These are phyloP conservation scores for Notholithocarpus densiflorus DNA, from an alignment of 306 rosid genomes.

Conservation along the genomic window DNA sequence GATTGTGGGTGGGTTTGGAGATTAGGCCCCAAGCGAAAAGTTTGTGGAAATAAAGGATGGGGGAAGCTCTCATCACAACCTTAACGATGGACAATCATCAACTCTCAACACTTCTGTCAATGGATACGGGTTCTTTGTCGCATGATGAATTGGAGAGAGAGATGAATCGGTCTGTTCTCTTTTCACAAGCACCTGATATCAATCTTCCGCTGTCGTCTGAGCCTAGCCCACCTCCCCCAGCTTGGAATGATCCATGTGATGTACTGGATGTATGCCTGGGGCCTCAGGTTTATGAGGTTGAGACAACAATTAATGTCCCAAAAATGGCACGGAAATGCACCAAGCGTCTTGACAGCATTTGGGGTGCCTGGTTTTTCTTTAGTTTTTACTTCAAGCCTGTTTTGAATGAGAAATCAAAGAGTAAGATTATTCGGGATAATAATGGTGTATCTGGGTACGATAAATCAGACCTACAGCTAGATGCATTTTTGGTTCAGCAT, in stretches of 20 bases:
- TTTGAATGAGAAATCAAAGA: conserved; percentile 47
- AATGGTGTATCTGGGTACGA: conserved; percentile 50
- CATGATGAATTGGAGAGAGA: conserved; percentile 57
- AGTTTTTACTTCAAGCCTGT: conserved; percentile 60
- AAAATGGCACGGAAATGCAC: conserved; percentile 50
- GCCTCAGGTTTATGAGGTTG: conserved; percentile 48
- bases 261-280: conserved; percentile 48
- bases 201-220: conserved; percentile 54
- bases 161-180: conserved; percentile 45
- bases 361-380: conserved; percentile 75
- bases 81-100: conserved; percentile 55
- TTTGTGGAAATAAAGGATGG: conserved; percentile 28
- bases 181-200: conserved; percentile 55
- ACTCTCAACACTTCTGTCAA: conserved; percentile 52
- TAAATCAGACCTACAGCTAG: conserved; percentile 55
- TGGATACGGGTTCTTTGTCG: conserved; percentile 53
- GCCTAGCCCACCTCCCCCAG: conserved; percentile 52
- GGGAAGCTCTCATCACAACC: conserved; percentile 50
- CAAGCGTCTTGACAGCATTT: conserved; percentile 50
- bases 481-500: conserved; percentile 65
- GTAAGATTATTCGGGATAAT: conserved; percentile 37
- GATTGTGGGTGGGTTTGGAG: conserved; percentile 6
- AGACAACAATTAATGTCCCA: conserved; percentile 36
- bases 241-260: conserved; percentile 53
- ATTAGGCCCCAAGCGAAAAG: conserved; percentile 2